phyloP scores from a whole-genome alignment of 306 rosid species.

The Quercus cerris region DNA sequence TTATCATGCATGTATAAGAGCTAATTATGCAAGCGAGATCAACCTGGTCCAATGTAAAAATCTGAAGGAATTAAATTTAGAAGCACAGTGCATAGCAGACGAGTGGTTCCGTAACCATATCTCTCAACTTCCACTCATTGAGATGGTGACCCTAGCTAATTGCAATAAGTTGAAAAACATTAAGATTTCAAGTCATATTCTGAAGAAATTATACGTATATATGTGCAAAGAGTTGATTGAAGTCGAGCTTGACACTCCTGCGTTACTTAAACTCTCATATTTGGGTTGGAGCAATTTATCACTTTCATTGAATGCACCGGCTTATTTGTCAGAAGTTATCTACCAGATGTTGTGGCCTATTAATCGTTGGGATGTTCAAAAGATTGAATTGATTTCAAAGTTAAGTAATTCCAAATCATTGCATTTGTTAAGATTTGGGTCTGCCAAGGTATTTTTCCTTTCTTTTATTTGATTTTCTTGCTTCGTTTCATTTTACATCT shows the following conservation, averaged over 20 bases:
- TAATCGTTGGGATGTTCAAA: background rate
- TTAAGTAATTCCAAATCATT: background rate
- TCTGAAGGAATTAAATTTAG: background rate
- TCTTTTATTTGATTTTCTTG: background rate
- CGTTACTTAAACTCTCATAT: background rate
- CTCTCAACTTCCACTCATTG: slow-evolving; percentile 3
- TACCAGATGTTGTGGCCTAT: background rate
- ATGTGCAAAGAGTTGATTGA: background rate
- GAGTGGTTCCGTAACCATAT: background rate
- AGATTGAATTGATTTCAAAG: slow-evolving; percentile 1
- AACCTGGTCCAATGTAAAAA: background rate
- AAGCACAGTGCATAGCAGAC: slow-evolving; percentile 5
- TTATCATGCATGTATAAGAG: too few relatives aligned
- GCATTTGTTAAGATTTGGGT: background rate
- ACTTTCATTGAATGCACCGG: slow-evolving; percentile 6
- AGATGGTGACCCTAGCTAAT: background rate
- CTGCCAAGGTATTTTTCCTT: background rate
- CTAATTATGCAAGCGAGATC: too few relatives aligned
- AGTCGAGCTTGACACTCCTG: background rate
- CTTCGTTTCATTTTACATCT: background rate
- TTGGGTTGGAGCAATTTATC: background rate
- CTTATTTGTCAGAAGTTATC: background rate
- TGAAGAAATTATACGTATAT: background rate
- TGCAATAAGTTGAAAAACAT: slow-evolving; percentile 14
- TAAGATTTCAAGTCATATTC: slow-evolving; percentile 3